phyloP scores from a whole-genome alignment of 1,139 yeast genomes.

The Pichia sp. region DNA sequence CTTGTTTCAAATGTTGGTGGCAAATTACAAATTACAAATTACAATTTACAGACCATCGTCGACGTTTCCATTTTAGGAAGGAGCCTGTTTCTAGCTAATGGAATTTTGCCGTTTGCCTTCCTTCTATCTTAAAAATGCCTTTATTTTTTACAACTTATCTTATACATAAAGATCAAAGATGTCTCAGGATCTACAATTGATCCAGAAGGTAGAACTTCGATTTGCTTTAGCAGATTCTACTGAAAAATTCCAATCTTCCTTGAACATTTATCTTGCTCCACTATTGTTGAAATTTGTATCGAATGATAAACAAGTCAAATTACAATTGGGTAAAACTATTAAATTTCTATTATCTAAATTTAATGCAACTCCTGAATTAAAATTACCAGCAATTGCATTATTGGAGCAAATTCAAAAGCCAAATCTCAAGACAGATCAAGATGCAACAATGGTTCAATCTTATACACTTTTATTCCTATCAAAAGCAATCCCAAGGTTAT shows the following conservation, averaged over 20 bases:
- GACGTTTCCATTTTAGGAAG: not conserved
- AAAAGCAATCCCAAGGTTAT: slow-evolving; percentile 54
- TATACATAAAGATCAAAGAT: not conserved
- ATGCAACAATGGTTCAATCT: slow-evolving; percentile 49
- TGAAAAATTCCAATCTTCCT: slow-evolving; percentile 52
- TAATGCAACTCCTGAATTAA: slow-evolving; percentile 46
- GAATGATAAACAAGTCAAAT: slow-evolving; percentile 58
- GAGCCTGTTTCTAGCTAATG: not conserved
- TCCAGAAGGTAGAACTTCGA: slow-evolving; percentile 75
- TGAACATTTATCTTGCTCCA: slow-evolving; percentile 68
- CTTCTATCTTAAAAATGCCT: not conserved
- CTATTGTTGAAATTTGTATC: slow-evolving; percentile 73
- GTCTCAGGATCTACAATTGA: slow-evolving; percentile 29
- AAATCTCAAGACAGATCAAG: slow-evolving; percentile 36
- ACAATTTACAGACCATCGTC: not conserved
- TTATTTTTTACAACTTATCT: not conserved
- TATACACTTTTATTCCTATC: slow-evolving; percentile 64
- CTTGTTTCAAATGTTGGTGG: not conserved
- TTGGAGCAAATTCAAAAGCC: slow-evolving; percentile 59
- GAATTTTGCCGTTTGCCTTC: not conserved
- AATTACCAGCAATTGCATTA: slow-evolving; percentile 57
- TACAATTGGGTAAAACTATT: slow-evolving; percentile 59
- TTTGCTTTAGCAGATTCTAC: slow-evolving; percentile 73
- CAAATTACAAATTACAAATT: not conserved
- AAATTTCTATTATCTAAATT: slow-evolving; percentile 65